A percentile compares a stretch with the other conserved stretches of the same genome.
These are phyloP conservation scores for Backusella sp. DNA, from an alignment of 192 early-diverging fungal species.

Conservation along the genomic window DNA sequence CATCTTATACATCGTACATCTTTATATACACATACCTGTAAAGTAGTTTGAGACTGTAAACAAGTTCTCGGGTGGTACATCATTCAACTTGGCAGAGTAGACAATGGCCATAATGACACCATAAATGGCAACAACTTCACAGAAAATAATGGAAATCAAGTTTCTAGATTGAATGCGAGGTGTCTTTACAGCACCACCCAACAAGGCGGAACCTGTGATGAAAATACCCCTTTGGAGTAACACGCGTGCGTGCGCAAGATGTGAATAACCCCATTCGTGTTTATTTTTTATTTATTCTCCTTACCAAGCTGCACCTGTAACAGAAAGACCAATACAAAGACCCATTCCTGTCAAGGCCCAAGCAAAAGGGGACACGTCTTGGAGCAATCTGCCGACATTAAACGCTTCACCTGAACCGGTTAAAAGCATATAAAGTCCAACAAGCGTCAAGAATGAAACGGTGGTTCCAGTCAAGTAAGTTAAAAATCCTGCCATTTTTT, in stretches of 20 bases:
- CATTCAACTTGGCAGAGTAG: slow-evolving; percentile 81
- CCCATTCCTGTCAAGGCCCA: slow-evolving; percentile 88
- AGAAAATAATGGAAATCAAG: slow-evolving; percentile 98
- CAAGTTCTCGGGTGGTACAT: slow-evolving; percentile 43
- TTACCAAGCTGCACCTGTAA: slow-evolving; percentile 94
- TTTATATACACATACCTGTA: slow-evolving; percentile 56
- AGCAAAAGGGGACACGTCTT: slow-evolving; percentile 80
- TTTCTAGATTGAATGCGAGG: slow-evolving; percentile 96
- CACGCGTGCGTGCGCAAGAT: neutral
- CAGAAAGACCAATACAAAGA: slow-evolving; percentile 84
- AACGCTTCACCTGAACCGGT: slow-evolving; percentile 88
- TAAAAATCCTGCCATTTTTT: slow-evolving; percentile 19
- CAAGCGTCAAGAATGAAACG: slow-evolving; percentile 42
- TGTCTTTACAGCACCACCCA: slow-evolving; percentile 85
- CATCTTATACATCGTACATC: neutral
- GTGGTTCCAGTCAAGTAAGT: slow-evolving; percentile 25
- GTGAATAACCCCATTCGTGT: neutral
- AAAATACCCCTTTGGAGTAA: slow-evolving; percentile 81
- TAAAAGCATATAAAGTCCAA: slow-evolving; percentile 79
- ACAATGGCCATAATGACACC: slow-evolving; percentile 98
- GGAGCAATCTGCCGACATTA: slow-evolving; percentile 78
- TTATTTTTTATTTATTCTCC: neutral
- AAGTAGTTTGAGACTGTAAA: slow-evolving; percentile 66
- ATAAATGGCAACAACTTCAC: slow-evolving; percentile 99
- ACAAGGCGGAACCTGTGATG: slow-evolving; percentile 80